Conservation (phyloP, 2,329 filamentous ascomycete genomes). For the Fonsecaea pedrosoi region DNA sequence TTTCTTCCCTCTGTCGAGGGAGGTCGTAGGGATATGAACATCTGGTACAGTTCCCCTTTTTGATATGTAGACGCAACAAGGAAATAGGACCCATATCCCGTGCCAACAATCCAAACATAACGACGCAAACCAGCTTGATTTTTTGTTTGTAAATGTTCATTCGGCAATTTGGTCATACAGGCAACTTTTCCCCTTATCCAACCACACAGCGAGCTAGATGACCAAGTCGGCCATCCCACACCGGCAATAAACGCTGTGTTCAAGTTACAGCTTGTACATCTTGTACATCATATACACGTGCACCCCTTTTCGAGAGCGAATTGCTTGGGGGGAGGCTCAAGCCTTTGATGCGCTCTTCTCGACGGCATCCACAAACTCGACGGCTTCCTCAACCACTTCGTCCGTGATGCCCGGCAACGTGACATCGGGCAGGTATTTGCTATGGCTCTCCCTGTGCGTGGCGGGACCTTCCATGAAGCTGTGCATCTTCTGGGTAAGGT, state of each 20-base stretch:
- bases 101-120: background rate
- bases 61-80: background rate
- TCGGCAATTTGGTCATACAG: background rate
- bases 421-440: conserved; percentile 34
- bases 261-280: background rate
- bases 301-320: background rate
- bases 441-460: conserved; percentile 32
- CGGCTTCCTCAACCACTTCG: conserved; percentile 34
- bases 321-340: background rate
- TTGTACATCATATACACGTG: background rate
- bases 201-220: too few species aligned
- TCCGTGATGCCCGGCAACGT: conserved; percentile 33
- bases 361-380: conserved; percentile 30
- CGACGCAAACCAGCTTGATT: background rate
- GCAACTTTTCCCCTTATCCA: background rate
- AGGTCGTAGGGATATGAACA: too few species aligned
- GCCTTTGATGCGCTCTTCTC: conserved; percentile 16
- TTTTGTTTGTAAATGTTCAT: background rate
- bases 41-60: background rate
- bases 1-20: too few species aligned
- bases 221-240: background rate
- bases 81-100: background rate
- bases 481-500: conserved; percentile 32
- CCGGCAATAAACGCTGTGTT: background rate
- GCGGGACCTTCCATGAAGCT: conserved; percentile 31